phyloP scores from a whole-genome alignment of 1,284 basidiomycete genomes.

The Cryptococcus wingfieldii region DNA sequence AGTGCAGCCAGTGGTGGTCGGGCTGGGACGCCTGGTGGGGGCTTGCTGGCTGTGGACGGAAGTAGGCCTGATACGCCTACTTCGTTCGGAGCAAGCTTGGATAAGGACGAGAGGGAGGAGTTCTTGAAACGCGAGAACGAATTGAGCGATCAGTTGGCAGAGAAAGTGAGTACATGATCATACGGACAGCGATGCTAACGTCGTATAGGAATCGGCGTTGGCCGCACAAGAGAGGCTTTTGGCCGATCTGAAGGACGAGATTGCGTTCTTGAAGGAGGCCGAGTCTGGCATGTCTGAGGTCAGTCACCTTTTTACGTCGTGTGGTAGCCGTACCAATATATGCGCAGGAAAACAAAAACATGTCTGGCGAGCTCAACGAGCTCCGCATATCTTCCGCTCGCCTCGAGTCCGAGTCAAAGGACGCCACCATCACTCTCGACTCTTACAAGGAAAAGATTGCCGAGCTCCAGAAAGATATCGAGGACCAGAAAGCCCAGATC shows the following conservation, averaged over 20 bases:
- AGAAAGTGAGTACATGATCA: constrained; percentile 54
- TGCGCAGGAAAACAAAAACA: constrained; percentile 80
- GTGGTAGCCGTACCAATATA: background rate
- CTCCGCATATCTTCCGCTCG: constrained; percentile 86
- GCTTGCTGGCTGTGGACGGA: constrained; percentile 21
- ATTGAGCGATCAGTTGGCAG: constrained; percentile 85
- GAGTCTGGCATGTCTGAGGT: constrained; percentile 72
- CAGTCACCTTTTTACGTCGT: constrained; percentile 16
- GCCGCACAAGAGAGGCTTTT: constrained; percentile 58
- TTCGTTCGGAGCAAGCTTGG: constrained; percentile 63
- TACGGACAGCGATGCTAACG: background rate
- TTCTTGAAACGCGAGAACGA: constrained; percentile 97
- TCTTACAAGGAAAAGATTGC: constrained; percentile 92
- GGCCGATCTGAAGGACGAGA: constrained; percentile 78
- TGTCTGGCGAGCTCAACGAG: constrained; percentile 78
- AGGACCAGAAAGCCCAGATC: constrained; percentile 80
- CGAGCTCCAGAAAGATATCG: constrained; percentile 81
- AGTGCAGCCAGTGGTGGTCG: constrained; percentile 40
- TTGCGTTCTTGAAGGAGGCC: constrained; percentile 86
- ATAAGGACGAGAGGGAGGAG: constrained; percentile 96
- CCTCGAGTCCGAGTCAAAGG: constrained; percentile 92
- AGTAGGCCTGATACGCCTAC: constrained; percentile 43
- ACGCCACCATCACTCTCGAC: constrained; percentile 89
- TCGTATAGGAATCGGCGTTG: constrained; percentile 64
- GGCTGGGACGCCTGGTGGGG: constrained; percentile 70